phyloP scores from a whole-genome alignment of 441 rosid species.

The Theobroma grandiflorum region DNA sequence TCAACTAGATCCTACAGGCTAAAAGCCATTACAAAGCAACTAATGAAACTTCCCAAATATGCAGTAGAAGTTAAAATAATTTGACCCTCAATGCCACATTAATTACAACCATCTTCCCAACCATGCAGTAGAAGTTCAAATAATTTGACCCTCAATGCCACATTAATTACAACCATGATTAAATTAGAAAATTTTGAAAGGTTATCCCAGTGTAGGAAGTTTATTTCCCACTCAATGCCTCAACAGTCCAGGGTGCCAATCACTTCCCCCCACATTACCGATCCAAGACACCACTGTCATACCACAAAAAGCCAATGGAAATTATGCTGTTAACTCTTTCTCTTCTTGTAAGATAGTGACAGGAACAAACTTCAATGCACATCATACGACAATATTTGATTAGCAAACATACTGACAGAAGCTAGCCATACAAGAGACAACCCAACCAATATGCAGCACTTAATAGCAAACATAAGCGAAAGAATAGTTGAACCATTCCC shows the following conservation, averaged over 20 bases:
- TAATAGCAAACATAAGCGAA: constrained; percentile 24
- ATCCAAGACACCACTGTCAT: neutral
- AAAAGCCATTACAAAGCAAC: neutral
- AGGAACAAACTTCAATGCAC: neutral
- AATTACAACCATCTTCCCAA: neutral
- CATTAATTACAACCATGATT: neutral
- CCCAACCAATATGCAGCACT: neutral
- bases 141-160: neutral
- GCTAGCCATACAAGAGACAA: neutral
- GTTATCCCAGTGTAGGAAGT: neutral
- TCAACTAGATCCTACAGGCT: neutral
- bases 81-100: neutral
- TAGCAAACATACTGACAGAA: neutral
- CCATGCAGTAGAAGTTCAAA: neutral
- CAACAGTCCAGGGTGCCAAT: neutral
- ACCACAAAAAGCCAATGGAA: neutral
- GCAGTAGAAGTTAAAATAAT: neutral
- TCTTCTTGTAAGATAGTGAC: neutral
- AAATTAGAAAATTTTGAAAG: neutral
- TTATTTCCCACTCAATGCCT: neutral
- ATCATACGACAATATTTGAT: neutral
- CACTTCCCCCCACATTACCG: neutral
- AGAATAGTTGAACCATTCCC: constrained; percentile 14
- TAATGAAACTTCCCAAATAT: neutral
- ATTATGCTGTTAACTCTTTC: neutral